phyloP scores from a whole-genome alignment of 352 stramenopile species.

The Blastocystis sp. region DNA sequence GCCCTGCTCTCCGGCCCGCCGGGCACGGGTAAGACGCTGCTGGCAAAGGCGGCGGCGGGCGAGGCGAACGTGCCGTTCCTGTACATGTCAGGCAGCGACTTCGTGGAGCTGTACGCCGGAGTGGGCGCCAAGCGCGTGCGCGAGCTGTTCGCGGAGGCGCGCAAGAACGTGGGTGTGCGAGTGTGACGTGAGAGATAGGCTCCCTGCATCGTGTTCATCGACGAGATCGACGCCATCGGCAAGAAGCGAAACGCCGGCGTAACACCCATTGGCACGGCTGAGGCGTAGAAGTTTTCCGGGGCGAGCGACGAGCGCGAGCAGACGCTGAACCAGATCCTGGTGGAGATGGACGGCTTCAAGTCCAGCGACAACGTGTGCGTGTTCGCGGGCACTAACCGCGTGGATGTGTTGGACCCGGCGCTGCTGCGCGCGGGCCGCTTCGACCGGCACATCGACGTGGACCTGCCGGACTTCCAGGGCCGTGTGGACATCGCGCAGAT shows the following conservation, averaged over 20 bases:
- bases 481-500: constrained; percentile 94
- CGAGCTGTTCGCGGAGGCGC: constrained; percentile 69
- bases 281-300: constrained; percentile 72
- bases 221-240: constrained; percentile 96
- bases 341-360: constrained; percentile 99
- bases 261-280: neutral
- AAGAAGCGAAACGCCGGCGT: constrained; percentile 29
- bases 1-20: constrained; percentile 85
- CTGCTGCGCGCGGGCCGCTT: constrained; percentile 94
- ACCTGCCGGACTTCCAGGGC: constrained; percentile 93
- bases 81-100: constrained; percentile 85
- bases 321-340: constrained; percentile 98
- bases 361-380: constrained; percentile 89
- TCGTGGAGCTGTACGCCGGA: constrained; percentile 99
- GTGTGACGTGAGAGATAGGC: constrained; percentile 74
- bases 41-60: constrained; percentile 92
- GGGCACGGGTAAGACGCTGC: constrained; percentile 91
- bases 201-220: constrained; percentile 99
- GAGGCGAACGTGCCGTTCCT: constrained; percentile 95
- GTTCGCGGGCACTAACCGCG: constrained; percentile 94
- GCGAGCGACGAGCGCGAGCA: constrained; percentile 97
- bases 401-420: constrained; percentile 96
- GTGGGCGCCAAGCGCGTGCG: constrained; percentile 92
- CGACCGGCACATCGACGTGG: constrained; percentile 94
- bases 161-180: constrained; percentile 78